Percentiles rank a stretch among this genome's conserved stretches.
phyloP scores from a whole-genome alignment of 2,329 filamentous ascomycete species.

The Sporothrix sp. region DNA sequence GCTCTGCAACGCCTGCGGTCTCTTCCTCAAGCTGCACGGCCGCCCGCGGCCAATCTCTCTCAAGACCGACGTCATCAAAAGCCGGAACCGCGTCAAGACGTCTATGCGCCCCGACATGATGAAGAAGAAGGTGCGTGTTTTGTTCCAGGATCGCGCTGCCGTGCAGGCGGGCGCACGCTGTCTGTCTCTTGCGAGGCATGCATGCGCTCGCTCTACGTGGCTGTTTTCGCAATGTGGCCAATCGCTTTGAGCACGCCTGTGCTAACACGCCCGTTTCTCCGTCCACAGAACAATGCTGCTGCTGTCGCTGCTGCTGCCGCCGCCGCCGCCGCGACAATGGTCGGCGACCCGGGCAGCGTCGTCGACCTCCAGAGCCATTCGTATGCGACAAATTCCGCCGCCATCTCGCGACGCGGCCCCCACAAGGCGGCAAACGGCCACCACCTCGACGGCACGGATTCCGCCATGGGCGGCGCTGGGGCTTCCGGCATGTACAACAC shows the following conservation, averaged over 20 bases:
- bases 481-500: slow-evolving; percentile 68
- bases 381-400: slow-evolving; percentile 42
- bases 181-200: too few species aligned
- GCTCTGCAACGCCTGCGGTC: slow-evolving; percentile 94
- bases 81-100: slow-evolving; percentile 94
- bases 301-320: slow-evolving; percentile 14
- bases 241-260: background rate
- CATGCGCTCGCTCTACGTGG: too few species aligned
- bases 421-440: slow-evolving; percentile 64
- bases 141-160: too few species aligned
- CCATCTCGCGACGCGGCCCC: slow-evolving; percentile 49
- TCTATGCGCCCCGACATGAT: slow-evolving; percentile 59
- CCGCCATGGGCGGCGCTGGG: slow-evolving; percentile 67
- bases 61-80: slow-evolving; percentile 99
- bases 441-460: slow-evolving; percentile 64
- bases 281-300: slow-evolving; percentile 14
- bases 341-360: slow-evolving; percentile 47
- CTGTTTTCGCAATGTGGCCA: too few species aligned
- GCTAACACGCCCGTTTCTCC: background rate
- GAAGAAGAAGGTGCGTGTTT: slow-evolving; percentile 64
- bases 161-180: too few species aligned
- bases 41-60: slow-evolving; percentile 87
- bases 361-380: slow-evolving; percentile 42
- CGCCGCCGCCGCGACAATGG: slow-evolving; percentile 20
- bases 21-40: slow-evolving; percentile 95